These are phyloP conservation scores for Aspergillus kassunensis DNA, from an alignment of 495 filamentous ascomycete species.

Conservation along the genomic window DNA sequence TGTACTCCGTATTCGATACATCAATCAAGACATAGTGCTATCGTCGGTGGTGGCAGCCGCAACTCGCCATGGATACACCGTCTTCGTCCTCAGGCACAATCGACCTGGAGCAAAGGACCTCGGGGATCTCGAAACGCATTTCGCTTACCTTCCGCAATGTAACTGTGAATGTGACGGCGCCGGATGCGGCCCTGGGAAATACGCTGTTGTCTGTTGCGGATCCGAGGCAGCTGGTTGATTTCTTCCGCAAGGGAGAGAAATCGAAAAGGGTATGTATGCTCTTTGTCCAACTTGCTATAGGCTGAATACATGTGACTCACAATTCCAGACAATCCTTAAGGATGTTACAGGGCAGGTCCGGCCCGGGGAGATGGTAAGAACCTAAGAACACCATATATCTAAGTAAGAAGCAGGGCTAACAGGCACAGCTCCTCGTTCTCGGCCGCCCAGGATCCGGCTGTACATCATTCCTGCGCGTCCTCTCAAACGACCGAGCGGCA, in stretches of 20 bases:
- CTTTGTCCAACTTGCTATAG: too few species aligned
- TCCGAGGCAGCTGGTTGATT: conserved; percentile 26
- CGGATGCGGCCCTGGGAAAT: conserved; percentile 37
- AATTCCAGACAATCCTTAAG: conserved; percentile 33
- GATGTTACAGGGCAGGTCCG: conserved; percentile 34
- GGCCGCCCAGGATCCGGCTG: conserved; percentile 44
- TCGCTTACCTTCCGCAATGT: conserved; percentile 38
- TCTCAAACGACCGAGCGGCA: conserved; percentile 35
- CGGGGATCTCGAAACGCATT: conserved; percentile 27
- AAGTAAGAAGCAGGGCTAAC: background rate
- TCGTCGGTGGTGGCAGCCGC: too few species aligned
- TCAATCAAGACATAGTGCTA: too few species aligned
- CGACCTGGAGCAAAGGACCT: conserved; percentile 27
- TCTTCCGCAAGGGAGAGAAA: conserved; percentile 15
- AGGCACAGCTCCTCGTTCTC: conserved; percentile 34
- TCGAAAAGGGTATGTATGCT: conserved; percentile 32
- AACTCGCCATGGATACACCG: conserved; percentile 25
- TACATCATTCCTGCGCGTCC: conserved; percentile 36
- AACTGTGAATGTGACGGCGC: conserved; percentile 35
- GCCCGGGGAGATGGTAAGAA: conserved; percentile 39
- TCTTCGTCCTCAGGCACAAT: conserved; percentile 34
- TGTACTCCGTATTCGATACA: too few species aligned
- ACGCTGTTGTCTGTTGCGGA: conserved; percentile 34
- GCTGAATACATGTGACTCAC: background rate
- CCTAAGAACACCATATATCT: too few species aligned